Percentiles rank a stretch among this genome's conserved stretches.
Conservation (phyloP, 148 eudicot genomes). For the Camellia sinensis region DNA sequence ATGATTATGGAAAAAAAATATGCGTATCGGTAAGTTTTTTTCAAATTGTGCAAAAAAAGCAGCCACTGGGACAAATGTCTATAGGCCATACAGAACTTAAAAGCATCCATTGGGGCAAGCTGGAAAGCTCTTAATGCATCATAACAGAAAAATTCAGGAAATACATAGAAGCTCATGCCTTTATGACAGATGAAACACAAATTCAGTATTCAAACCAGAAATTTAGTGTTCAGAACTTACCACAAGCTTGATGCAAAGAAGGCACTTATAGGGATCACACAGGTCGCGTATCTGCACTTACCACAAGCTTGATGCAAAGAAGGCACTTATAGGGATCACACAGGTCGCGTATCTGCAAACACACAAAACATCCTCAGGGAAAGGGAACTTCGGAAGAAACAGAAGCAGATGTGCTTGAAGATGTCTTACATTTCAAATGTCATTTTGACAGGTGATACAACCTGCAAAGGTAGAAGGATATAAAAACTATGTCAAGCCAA, state of each 20-base stretch:
- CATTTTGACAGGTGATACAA: conserved; percentile 70
- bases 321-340: conserved; percentile 85
- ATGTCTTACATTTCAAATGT: conserved; percentile 57
- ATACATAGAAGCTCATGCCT: background rate
- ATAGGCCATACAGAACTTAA: background rate
- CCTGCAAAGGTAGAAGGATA: conserved; percentile 33
- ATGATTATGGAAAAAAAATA: too few species aligned
- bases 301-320: conserved; percentile 95
- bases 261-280: conserved; percentile 84
- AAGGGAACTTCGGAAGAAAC: background rate
- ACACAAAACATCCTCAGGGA: conserved; percentile 8
- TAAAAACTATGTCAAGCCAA: background rate
- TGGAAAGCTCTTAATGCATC: background rate
- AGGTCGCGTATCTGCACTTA: conserved; percentile 72
- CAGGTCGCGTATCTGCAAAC: conserved; percentile 67
- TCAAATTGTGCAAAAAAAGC: too few species aligned
- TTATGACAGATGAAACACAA: background rate
- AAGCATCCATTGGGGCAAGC: background rate
- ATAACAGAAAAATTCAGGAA: background rate
- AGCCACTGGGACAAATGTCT: background rate
- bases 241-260: conserved; percentile 94
- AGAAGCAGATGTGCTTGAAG: conserved; percentile 6
- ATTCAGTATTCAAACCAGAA: background rate
- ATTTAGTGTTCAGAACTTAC: conserved; percentile 30
- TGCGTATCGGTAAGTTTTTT: too few species aligned